Conservation (phyloP, 2,329 filamentous ascomycete species). For the Blastomyces emzantsi region DNA sequence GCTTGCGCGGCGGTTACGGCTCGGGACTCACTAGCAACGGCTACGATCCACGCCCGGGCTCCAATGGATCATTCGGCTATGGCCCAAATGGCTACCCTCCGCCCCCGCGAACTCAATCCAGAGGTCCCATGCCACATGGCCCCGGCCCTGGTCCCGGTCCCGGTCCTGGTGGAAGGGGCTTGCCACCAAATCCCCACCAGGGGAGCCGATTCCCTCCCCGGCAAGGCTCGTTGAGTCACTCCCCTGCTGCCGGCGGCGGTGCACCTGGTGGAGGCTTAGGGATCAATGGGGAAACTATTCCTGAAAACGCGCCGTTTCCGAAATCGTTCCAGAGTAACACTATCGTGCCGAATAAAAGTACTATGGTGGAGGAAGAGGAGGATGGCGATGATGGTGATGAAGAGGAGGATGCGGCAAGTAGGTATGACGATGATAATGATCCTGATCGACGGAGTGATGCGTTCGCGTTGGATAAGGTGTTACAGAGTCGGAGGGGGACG, state of each 20-base stretch:
- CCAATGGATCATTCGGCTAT: slow-evolving; percentile 22
- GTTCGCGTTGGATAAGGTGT: slow-evolving; percentile 50
- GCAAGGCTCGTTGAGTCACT: slow-evolving; percentile 33
- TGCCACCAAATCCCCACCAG: slow-evolving; percentile 13
- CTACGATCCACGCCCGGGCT: slow-evolving; percentile 22
- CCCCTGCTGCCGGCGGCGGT: not conserved
- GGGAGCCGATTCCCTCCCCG: slow-evolving; percentile 32
- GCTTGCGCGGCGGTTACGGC: slow-evolving; percentile 47
- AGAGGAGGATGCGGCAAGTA: slow-evolving; percentile 50
- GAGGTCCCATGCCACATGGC: slow-evolving; percentile 28
- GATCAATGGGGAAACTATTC: slow-evolving; percentile 52
- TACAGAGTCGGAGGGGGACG: slow-evolving; percentile 36
- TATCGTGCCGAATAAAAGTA: slow-evolving; percentile 95
- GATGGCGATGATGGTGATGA: slow-evolving; percentile 66
- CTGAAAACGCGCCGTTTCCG: slow-evolving; percentile 59
- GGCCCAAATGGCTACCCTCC: slow-evolving; percentile 28
- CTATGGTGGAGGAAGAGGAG: slow-evolving; percentile 92
- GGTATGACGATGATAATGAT: slow-evolving; percentile 19
- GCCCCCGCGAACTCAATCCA: slow-evolving; percentile 35
- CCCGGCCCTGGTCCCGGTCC: slow-evolving; percentile 24
- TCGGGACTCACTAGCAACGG: slow-evolving; percentile 48
- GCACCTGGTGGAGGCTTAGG: slow-evolving; percentile 31
- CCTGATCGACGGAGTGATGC: slow-evolving; percentile 53
- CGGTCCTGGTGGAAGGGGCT: not conserved
- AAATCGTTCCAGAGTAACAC: slow-evolving; percentile 94